Evolutionary conservation across 208 protist genomes (phyloP).

Genomic region (Trypanosoma brucei): DNA sequence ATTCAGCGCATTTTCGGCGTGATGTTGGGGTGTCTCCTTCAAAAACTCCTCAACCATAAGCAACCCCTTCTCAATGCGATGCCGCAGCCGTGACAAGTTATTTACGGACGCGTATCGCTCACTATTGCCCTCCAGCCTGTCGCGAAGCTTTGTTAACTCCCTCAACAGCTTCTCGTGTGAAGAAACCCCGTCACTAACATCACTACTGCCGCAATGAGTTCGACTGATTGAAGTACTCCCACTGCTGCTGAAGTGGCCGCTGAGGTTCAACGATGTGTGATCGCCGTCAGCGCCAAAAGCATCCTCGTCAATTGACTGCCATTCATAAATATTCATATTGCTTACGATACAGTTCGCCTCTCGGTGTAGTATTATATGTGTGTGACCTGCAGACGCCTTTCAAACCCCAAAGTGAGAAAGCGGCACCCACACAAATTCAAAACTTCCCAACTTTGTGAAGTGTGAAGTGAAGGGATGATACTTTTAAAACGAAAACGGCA

Average conservation of each 20-base stretch:
- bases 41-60: neutral
- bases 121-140: constrained; percentile 5
- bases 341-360: neutral
- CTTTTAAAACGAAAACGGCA: too few relatives aligned
- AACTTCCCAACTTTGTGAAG: too few relatives aligned
- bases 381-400: neutral
- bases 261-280: constrained; percentile 21
- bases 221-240: neutral
- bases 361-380: too few relatives aligned
- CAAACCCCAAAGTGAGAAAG: too few relatives aligned
- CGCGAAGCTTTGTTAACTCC: constrained; percentile 2
- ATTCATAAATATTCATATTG: constrained; percentile 39
- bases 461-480: too few relatives aligned
- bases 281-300: neutral
- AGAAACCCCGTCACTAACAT: neutral
- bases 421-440: too few relatives aligned
- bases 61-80: constrained; percentile 3
- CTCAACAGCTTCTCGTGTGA: neutral
- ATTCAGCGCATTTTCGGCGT: neutral
- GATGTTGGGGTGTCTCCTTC: neutral
- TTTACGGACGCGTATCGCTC: neutral
- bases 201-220: neutral
- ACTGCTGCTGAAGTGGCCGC: constrained; percentile 22
- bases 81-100: neutral
- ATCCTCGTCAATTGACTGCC: constrained; percentile 24